Percentiles rank a stretch among this genome's conserved stretches.
These are phyloP conservation scores for Hyaloperonospora arabidopsidis DNA, from an alignment of 352 stramenopile species.

Conservation along the genomic window DNA sequence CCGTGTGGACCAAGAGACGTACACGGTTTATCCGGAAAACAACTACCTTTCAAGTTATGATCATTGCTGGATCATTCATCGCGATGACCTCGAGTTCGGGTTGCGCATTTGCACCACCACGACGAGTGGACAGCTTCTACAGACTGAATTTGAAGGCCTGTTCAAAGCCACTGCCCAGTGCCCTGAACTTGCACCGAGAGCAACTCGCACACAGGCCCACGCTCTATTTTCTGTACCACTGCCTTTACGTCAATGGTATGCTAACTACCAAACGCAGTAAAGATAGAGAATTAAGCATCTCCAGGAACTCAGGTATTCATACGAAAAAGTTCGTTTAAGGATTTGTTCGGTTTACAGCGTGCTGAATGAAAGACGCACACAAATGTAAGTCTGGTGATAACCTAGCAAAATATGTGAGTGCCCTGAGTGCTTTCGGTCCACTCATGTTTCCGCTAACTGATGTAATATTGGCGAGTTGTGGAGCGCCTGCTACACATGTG, in stretches of 20 bases:
- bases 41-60: conserved; percentile 5
- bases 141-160: conserved; percentile 11
- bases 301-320: no score
- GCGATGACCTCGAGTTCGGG: conserved; percentile 9
- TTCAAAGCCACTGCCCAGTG: conserved; percentile 15
- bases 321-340: no score
- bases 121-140: not conserved
- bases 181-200: conserved; percentile 13
- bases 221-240: conserved; percentile 15
- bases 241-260: conserved; percentile 29
- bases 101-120: conserved; percentile 10
- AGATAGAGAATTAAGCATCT: no score
- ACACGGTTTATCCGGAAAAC: conserved; percentile 11
- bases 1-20: conserved; percentile 12
- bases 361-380: no score
- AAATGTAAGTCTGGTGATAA: no score
- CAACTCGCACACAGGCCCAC: not conserved
- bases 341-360: no score
- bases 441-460: no score
- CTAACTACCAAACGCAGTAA: conserved; percentile 12
- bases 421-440: no score
- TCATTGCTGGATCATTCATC: conserved; percentile 22
- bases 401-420: no score
- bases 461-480: no score
- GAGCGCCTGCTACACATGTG: no score